These are phyloP conservation scores for Massospora cicadina DNA, from an alignment of 371 early-diverging fungal species.

Conservation along the genomic window DNA sequence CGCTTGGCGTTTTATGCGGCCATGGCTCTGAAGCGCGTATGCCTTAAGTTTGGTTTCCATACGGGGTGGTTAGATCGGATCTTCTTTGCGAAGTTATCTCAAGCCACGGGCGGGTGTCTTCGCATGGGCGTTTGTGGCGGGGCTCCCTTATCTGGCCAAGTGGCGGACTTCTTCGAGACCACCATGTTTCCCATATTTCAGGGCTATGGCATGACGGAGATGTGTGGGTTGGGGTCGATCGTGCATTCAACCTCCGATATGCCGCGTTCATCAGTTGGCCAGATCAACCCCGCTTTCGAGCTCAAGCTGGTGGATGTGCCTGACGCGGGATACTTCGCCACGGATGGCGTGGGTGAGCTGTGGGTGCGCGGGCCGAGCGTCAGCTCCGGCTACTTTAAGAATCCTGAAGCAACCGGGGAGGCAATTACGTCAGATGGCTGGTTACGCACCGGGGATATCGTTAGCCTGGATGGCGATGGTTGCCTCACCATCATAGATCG, in stretches of 20 bases:
- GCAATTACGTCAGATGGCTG: conserved; percentile 71
- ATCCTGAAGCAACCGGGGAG: conserved; percentile 53
- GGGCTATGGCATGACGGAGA: conserved; percentile 69
- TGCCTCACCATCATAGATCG: conserved; percentile 62
- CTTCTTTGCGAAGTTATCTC: conserved; percentile 10
- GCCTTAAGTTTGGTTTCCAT: neutral
- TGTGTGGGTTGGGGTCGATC: conserved; percentile 42
- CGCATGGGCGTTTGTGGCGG: conserved; percentile 82
- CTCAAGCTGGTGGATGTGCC: conserved; percentile 80
- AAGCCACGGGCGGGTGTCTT: conserved; percentile 85
- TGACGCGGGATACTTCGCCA: conserved; percentile 52
- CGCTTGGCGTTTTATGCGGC: conserved; percentile 55
- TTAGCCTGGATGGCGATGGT: conserved; percentile 52
- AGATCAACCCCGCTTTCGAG: conserved; percentile 64
- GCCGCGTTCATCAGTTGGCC: conserved; percentile 50
- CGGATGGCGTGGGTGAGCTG: conserved; percentile 65
- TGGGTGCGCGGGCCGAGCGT: conserved; percentile 69
- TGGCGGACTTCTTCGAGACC: conserved; percentile 69
- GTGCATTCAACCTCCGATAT: conserved; percentile 37
- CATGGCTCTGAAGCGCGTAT: neutral
- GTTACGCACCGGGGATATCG: conserved; percentile 92
- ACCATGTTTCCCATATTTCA: conserved; percentile 73
- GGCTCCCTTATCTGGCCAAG: conserved; percentile 73
- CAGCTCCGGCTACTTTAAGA: conserved; percentile 61
- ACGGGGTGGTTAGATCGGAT: conserved; percentile 6